Evolutionary conservation across 2,329 filamentous ascomycete genomes (phyloP), one percentile per base, ranked within the genome.

Genomic region (Fusarium tricinctum): DNA sequence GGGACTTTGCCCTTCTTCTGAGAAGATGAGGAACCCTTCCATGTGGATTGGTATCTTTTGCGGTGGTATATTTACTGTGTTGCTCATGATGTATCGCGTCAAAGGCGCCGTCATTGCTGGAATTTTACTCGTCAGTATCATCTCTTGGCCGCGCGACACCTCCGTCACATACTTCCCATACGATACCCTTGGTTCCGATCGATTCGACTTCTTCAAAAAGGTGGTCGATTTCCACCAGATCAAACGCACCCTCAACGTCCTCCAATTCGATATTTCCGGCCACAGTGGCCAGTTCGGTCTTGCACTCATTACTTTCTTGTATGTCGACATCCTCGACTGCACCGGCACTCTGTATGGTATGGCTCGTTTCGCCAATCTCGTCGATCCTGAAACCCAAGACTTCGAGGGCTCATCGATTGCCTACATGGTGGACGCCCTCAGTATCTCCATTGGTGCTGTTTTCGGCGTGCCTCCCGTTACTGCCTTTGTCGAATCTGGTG

Each of bases 31-130:
- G 63, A 92, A 86, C 74, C 92, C 93, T 2, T 88, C 90, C 23
- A 88, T 97, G 87, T 97, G 93, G 93, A 85, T 97, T 51, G 93
- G 93, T 38, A 94, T 97, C 72, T 96, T 97, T 83, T 92, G 91
- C 71, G 92, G 93, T 43, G 92, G 93, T 63, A 85, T 97, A 67
- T 81, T 97, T 48, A 97, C 93, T 1, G 90, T 90, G 32, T 81
- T 96, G 68, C 82, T 97, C 54, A 92, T 95, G 89, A 87, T 94
- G 83, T 97, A 93, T 78, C 89, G 92, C 20, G 88, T 97, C 78
- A 95, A 95, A 81, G 93, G 93, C 59, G 93, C 93, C 58, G 91
- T 97, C 73, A 94, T 97, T 73, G 86, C 88, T 35, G 93, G 93
- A 38, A 96, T 97, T 68, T 78, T 94, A 26, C 86, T 97, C 26